Base-by-base conservation (phyloP, 2,329 filamentous ascomycete genomes). In the Grosmannia penicillata region DNA sequence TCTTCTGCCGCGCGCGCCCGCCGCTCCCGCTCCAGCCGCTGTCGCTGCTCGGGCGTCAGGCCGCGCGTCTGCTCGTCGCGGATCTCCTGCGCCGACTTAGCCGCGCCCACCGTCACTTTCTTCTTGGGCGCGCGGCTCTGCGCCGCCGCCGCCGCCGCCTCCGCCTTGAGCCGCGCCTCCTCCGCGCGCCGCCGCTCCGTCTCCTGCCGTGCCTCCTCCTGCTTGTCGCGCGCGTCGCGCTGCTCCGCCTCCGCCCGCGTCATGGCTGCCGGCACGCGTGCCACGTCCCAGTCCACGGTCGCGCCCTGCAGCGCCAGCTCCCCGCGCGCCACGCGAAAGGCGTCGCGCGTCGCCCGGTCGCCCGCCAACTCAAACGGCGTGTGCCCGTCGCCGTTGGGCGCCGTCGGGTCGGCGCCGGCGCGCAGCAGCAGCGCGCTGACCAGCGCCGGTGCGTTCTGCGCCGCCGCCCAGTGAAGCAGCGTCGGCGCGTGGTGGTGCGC, bases 1-100 rank as follows among this genome's bases (percentile, higher is more conserved):
- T 89, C 87, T 59, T 96, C 91, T 0, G 87, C 89, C 8, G 91
- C 91, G 50, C 89, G 75, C 4, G 91, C 91, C 52, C 89, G 78
- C 49, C 86, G 68, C 60, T 98, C 91, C 48, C 91, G 68, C 56
- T 96, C 91, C 38, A 96, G 58, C 54, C 72, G 75, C 71, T 78
- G 73, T 54, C 77, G 74, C 73, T 91, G 87, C 60, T 96, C 89
- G 0, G 84, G 78, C 30, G 83, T 93, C 62, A 96, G 65, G 0
- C 89, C 87, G 45, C 84, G 74, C 35, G 72, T 71, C 56, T 95
- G 86, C 52, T 93, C 85, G 53, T 89, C 82, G 45, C 86, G 71
- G 53, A 72, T 75, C 55, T 95, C 84, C 49, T 86, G 75, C 0
- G 79, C 79, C 15, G 82, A 82, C 65, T 86, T 87, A 22, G 72